Percentiles rank a stretch among this genome's conserved stretches.
Conservation (phyloP, 345 rosid genomes). For the Erucastrum elatum region DNA sequence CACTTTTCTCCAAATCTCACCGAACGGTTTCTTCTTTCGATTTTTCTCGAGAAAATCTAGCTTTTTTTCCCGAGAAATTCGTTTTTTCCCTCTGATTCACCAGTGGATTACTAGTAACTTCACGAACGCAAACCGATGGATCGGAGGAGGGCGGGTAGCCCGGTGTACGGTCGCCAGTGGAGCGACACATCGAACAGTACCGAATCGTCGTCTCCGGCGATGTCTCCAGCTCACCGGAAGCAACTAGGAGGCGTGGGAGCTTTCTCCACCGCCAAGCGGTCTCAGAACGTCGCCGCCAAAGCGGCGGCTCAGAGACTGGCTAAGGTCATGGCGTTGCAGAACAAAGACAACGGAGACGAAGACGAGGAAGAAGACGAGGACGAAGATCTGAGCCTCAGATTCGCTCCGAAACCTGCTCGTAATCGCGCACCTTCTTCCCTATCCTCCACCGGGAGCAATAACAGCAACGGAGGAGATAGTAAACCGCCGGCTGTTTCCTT, state of each 20-base stretch:
- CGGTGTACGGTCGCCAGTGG: slow-evolving; percentile 86
- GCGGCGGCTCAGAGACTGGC: slow-evolving; percentile 96
- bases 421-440: slow-evolving; percentile 27
- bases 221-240: slow-evolving; percentile 86
- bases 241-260: slow-evolving; percentile 51
- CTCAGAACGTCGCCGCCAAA: slow-evolving; percentile 97
- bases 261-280: slow-evolving; percentile 73
- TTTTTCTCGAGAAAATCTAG: slow-evolving; percentile 30
- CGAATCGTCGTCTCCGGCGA: slow-evolving; percentile 81
- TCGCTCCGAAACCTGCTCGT: slow-evolving; percentile 41
- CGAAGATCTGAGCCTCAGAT: slow-evolving; percentile 63
- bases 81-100: not conserved
- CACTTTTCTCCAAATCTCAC: slow-evolving; percentile 31
- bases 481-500: slow-evolving; percentile 50
- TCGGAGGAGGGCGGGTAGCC: slow-evolving; percentile 83
- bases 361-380: slow-evolving; percentile 64
- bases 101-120: not conserved
- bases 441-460: slow-evolving; percentile 42
- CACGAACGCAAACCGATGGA: slow-evolving; percentile 53
- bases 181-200: slow-evolving; percentile 82
- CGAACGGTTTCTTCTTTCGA: not conserved
- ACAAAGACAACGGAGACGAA: slow-evolving; percentile 74
- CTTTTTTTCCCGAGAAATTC: slow-evolving; percentile 27
- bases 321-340: slow-evolving; percentile 93
- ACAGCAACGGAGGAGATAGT: slow-evolving; percentile 40